Base-by-base conservation (phyloP, 2,329 filamentous ascomycete genomes). In the Fusarium nanum region DNA sequence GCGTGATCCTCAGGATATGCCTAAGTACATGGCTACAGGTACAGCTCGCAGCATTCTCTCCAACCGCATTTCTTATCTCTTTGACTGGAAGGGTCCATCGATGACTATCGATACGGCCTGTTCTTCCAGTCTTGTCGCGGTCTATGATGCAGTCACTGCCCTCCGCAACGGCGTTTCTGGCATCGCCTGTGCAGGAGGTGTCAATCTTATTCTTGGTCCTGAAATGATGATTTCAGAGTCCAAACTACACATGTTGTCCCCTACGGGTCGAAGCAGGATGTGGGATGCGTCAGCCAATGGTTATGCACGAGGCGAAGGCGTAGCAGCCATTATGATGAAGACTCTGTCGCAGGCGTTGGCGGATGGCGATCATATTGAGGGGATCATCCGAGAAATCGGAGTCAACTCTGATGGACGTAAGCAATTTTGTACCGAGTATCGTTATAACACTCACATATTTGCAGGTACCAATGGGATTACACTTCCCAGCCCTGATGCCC, bases 1-100 rank as follows among this genome's bases (percentile, higher is more conserved):
- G 37, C 56, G 56, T 34, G 56, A 58, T 10, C 56, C 56, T 6
- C 40, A 58, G 6, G 28, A 58, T 34, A 58, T 58, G 56, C 56
- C 56, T 22, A 58, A 58, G 47, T 58, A 58, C 23, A 58, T 58
- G 56, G 56, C 56, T 2, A 60, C 57, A 12, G 57, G 57, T 1
- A 60, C 57, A 5, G 52, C 50, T 3, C 27, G 57, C 4, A 56
- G 50, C 20, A 27, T 27, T 10, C 25, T 27, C 7, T 27, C 25
- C 9, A 27, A 27, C 25, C 25, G 25, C 2, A 27, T 27, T 10
- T 27, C 25, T 8, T 27, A 27, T 10, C 25, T 27, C 7, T 27
- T 27, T 7, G 25, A 27, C 25, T 27, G 25, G 25, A 27, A 27
- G 25, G 25, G 25, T 10, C 25, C 25, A 3, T 27, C 25, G 22